Percentiles rank a stretch among this genome's conserved stretches.
phyloP scores from a whole-genome alignment of 805 yeast genomes.

The Priceomyces castillae region DNA sequence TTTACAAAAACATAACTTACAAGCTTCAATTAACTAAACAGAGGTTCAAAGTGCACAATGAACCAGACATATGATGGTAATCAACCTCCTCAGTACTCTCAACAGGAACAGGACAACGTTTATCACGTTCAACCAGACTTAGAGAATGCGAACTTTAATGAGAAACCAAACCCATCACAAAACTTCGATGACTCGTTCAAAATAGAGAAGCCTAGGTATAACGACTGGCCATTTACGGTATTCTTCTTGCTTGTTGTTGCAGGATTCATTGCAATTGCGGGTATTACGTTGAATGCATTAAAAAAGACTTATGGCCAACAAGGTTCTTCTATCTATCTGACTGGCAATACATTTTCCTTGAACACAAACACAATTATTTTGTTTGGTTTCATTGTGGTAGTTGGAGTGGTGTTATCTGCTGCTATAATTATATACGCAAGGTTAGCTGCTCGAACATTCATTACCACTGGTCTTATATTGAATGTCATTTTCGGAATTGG shows the following conservation, averaged over 20 bases:
- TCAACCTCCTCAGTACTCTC: slow-evolving; percentile 5
- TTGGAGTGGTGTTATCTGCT: slow-evolving; percentile 57
- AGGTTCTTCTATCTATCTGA: slow-evolving; percentile 62
- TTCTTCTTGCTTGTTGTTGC: slow-evolving; percentile 46
- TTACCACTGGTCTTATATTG: slow-evolving; percentile 62
- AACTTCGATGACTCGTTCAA: slow-evolving; percentile 67
- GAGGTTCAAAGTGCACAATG: neutral
- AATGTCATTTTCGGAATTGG: slow-evolving; percentile 71
- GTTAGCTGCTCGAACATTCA: slow-evolving; percentile 62
- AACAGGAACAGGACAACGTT: slow-evolving; percentile 1
- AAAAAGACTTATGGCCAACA: slow-evolving; percentile 49
- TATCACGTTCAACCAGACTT: slow-evolving; percentile 23
- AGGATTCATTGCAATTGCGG: slow-evolving; percentile 72
- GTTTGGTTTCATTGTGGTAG: slow-evolving; percentile 60
- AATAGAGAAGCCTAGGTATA: slow-evolving; percentile 56
- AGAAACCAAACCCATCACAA: slow-evolving; percentile 32
- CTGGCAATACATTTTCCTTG: slow-evolving; percentile 55
- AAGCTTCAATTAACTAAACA: neutral
- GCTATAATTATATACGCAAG: slow-evolving; percentile 61
- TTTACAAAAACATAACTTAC: neutral
- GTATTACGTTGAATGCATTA: slow-evolving; percentile 65
- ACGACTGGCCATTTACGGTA: slow-evolving; percentile 70
- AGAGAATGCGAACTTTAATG: slow-evolving; percentile 27
- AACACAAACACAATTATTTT: slow-evolving; percentile 73
- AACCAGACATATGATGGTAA: neutral